Base-by-base conservation (phyloP, 1,284 basidiomycete genomes). In the Rhodotorula sp. region DNA sequence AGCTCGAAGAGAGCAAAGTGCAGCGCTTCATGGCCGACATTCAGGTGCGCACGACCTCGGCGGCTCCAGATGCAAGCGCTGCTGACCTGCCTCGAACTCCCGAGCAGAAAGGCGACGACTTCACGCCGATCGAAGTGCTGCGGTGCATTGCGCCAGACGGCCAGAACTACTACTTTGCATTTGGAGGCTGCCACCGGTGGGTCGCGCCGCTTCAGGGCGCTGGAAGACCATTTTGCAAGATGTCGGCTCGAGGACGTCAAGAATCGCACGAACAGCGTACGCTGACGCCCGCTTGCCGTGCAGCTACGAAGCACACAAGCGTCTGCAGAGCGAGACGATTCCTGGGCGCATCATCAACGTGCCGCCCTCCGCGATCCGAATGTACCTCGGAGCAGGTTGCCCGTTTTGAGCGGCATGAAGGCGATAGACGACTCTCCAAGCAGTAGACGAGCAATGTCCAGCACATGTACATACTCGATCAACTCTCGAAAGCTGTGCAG, bases 121-220 rank as follows among this genome's bases (percentile, higher is more conserved):
- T 84, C 62, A 83, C 82, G 3, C 82, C 83, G 4, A 82, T 84
- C 53, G 83, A 84, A 56, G 77, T 84, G 3, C 75, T 82, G 61
- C 79, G 82, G 57, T 68, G 62, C 19, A 77, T 80, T 42, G 77
- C 79, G 16, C 71, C 75, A 0, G 76, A 79, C 7, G 74, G 74
- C 0, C 77, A 81, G 49, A 77, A 72, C 25, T 83, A 81, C 66
- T 84, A 83, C 74, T 82, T 82, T 64, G 77, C 80, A 0, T 80
- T 84, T 74, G 83, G 82, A 0, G 83, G 82, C 0, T 84, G 83
- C 73, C 83, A 84, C 67, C 66, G 82, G 77, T 78, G n/a, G 21
- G 72, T n/a, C 16, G 5, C 19, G 4, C 23, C 59, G 7, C 13
- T 46, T n/a, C 0, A 2, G 1, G 50, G 17, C 14, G 4, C 4